A percentile compares a stretch with the other conserved stretches of the same genome.
Evolutionary conservation across 2,329 filamentous ascomycete genomes (phyloP).

Genomic region (Biscogniauxia sp.): DNA sequence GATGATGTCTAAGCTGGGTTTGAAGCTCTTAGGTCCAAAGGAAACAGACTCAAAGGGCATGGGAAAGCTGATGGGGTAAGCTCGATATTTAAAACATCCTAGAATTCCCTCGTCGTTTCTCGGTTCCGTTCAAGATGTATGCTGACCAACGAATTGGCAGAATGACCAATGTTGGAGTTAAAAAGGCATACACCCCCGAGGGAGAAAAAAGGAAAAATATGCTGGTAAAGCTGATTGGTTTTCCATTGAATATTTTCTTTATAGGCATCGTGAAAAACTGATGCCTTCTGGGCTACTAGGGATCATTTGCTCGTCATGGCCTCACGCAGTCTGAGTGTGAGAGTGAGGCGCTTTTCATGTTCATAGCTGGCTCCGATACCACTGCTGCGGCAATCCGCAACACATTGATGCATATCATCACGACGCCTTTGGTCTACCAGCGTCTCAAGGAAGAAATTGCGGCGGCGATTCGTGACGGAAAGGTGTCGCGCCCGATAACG

Average conservation of each 20-base stretch:
- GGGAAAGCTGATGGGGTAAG: conserved; percentile 18
- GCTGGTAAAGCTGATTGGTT: conserved; percentile 16
- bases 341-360: conserved; percentile 29
- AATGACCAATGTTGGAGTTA: conserved; percentile 8
- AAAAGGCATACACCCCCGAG: conserved; percentile 2
- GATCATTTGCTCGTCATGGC: conserved; percentile 33
- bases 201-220: conserved; percentile 11
- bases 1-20: conserved; percentile 16
- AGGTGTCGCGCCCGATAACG: conserved; percentile 30
- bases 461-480: conserved; percentile 31
- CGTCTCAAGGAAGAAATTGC: conserved; percentile 46
- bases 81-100: neutral
- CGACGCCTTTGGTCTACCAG: conserved; percentile 41
- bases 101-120: neutral
- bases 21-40: conserved; percentile 23
- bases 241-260: neutral
- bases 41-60: conserved; percentile 22
- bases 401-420: conserved; percentile 47
- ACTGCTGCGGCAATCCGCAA: conserved; percentile 47
- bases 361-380: conserved; percentile 45
- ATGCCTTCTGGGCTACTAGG: conserved; percentile 13
- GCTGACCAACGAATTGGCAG: conserved; percentile 1
- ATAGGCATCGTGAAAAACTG: neutral
- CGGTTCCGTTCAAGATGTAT: neutral
- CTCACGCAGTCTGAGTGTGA: conserved; percentile 29